Conservation (phyloP, 805 yeast genomes). For the Candida maris region DNA sequence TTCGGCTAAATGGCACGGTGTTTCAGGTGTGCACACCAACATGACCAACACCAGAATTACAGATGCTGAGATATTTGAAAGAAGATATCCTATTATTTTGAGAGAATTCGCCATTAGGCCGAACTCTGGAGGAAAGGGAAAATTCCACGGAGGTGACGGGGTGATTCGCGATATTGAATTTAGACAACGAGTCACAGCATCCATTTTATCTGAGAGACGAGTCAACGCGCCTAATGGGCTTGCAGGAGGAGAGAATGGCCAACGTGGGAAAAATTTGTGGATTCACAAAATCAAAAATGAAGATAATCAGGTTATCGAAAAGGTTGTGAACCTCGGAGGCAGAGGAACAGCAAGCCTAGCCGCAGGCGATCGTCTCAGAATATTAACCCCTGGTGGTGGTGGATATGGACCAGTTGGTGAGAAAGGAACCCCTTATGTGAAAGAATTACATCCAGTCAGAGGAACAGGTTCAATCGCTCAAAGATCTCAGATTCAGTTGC, state of each 20-base stretch:
- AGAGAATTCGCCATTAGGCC: constrained; percentile 39
- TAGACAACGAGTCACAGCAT: constrained; percentile 9
- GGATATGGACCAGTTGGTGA: constrained; percentile 53
- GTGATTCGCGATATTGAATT: constrained; percentile 26
- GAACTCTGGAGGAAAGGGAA: constrained; percentile 46
- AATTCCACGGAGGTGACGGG: constrained; percentile 47
- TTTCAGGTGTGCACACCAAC: constrained; percentile 47
- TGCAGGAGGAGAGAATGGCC: constrained; percentile 42
- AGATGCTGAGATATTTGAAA: constrained; percentile 50
- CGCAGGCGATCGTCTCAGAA: constrained; percentile 62
- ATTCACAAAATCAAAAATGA: constrained; percentile 6
- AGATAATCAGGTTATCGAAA: constrained; percentile 29
- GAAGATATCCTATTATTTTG: constrained; percentile 47
- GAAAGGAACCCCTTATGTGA: constrained; percentile 10
- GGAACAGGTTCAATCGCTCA: constrained; percentile 29
- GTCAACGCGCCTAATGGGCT: constrained; percentile 44
- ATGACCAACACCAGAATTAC: constrained; percentile 55
- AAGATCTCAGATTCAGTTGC: constrained; percentile 28
- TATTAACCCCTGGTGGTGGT: constrained; percentile 84
- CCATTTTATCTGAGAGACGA: constrained; percentile 41
- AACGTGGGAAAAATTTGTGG: constrained; percentile 33
- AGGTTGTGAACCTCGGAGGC: constrained; percentile 59
- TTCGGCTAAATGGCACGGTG: constrained; percentile 43
- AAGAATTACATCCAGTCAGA: constrained; percentile 10
- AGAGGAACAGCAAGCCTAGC: constrained; percentile 55